Conservation (phyloP, 345 rosid species). For the Camelina neglecta region DNA sequence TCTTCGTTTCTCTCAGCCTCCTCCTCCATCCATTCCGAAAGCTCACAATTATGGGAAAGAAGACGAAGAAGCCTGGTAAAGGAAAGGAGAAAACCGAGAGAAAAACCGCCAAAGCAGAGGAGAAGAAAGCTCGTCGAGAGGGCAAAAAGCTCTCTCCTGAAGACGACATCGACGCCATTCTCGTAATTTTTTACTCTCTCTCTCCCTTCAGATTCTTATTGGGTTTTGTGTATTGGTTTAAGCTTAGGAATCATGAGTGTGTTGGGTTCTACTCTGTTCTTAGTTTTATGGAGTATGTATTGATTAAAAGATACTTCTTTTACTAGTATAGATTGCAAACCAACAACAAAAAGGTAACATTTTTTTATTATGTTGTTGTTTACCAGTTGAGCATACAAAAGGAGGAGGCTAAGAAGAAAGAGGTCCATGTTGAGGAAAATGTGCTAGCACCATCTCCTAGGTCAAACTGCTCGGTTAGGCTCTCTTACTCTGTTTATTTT, state of each 20-base stretch:
- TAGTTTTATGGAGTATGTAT: not conserved
- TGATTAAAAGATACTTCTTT: constrained; percentile 8
- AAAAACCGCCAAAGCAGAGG: constrained; percentile 88
- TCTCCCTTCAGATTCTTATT: not conserved
- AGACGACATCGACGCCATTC: constrained; percentile 93
- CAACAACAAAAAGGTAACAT: not conserved
- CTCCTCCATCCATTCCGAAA: constrained; percentile 16
- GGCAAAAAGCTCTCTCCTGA: constrained; percentile 87
- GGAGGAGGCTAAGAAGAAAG: constrained; percentile 96
- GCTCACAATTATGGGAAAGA: constrained; percentile 67
- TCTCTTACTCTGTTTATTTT: not conserved
- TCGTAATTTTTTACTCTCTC: constrained; percentile 50
- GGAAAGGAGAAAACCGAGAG: constrained; percentile 92
- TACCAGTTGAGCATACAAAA: constrained; percentile 76
- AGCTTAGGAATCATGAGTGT: not conserved
- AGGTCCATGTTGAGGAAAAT: constrained; percentile 85
- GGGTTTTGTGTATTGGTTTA: not conserved
- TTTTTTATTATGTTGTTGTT: not conserved
- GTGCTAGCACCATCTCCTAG: constrained; percentile 91
- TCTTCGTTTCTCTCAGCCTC: constrained; percentile 31
- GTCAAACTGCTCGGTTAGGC: constrained; percentile 80
- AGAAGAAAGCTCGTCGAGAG: constrained; percentile 84
- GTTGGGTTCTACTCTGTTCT: not conserved
- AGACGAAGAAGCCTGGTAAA: constrained; percentile 86
- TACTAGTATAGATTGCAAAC: not conserved